phyloP scores from a whole-genome alignment of 2,329 filamentous ascomycete genomes.

The Fusarium nisikadoi region DNA sequence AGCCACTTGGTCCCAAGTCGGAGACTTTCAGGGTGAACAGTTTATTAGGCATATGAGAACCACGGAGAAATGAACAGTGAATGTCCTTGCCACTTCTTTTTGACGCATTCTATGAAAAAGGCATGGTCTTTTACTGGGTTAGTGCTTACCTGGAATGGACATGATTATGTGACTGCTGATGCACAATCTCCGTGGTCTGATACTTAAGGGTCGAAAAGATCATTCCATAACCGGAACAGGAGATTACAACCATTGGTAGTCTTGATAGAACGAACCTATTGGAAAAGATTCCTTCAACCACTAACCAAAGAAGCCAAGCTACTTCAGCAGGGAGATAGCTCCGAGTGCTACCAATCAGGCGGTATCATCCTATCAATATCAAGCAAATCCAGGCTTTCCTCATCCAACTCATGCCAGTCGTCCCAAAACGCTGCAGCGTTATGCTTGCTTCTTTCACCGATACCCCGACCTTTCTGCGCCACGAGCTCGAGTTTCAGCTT shows the following conservation, averaged over 20 bases:
- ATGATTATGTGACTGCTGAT: not conserved
- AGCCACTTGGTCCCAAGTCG: too few relatives aligned
- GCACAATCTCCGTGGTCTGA: not conserved
- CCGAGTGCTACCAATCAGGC: not conserved
- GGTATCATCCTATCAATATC: not conserved
- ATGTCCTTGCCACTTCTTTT: too few relatives aligned
- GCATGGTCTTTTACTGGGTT: not conserved
- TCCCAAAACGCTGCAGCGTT: not conserved
- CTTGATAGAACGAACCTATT: fast-evolving
- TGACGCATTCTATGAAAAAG: too few relatives aligned
- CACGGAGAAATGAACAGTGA: too few relatives aligned
- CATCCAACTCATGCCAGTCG: not conserved
- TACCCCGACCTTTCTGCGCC: not conserved
- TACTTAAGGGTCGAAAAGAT: not conserved
- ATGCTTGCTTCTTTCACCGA: not conserved
- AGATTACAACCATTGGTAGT: fast-evolving
- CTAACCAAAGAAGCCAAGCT: not conserved
- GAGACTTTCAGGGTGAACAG: not conserved
- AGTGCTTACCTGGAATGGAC: not conserved
- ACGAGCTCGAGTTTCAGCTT: not conserved
- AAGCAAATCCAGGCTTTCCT: not conserved
- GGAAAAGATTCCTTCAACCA: too few relatives aligned
- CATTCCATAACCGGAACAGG: not conserved
- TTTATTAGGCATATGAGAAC: not conserved
- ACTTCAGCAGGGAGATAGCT: not conserved